phyloP scores from a whole-genome alignment of 352 stramenopile genomes.

The Pythium phragmiticola region DNA sequence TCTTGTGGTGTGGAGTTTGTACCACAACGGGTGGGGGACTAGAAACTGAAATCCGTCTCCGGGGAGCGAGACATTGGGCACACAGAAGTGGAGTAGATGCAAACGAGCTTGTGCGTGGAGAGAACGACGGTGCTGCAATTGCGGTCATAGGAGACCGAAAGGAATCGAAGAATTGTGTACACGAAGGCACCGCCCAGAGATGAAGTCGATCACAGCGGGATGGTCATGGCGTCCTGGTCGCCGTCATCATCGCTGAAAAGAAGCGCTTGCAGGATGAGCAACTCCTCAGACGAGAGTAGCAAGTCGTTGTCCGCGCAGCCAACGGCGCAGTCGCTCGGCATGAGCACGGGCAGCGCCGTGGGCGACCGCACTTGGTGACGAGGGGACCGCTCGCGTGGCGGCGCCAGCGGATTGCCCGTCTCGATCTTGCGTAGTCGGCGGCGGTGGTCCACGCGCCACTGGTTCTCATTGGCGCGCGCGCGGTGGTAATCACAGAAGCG shows the following conservation, averaged over 20 bases:
- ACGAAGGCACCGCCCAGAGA: neutral
- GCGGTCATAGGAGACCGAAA: neutral
- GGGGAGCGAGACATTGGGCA: too few relatives aligned
- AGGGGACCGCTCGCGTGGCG: slow-evolving; percentile 12
- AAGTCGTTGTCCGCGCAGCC: neutral
- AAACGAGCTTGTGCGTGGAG: too few relatives aligned
- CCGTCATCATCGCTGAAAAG: slow-evolving; percentile 27
- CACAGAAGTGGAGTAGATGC: too few relatives aligned
- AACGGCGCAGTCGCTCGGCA: slow-evolving; percentile 18
- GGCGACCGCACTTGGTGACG: slow-evolving; percentile 11
- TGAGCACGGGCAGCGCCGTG: slow-evolving; percentile 19
- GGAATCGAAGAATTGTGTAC: neutral
- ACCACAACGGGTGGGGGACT: too few relatives aligned
- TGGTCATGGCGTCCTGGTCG: slow-evolving; percentile 3
- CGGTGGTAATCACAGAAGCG: slow-evolving; percentile 54
- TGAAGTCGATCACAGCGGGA: neutral
- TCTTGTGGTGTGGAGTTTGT: too few relatives aligned
- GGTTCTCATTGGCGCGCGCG: slow-evolving; percentile 54
- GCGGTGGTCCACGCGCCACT: slow-evolving; percentile 43
- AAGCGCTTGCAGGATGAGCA: slow-evolving; percentile 16
- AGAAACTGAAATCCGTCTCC: too few relatives aligned
- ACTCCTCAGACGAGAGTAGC: slow-evolving; percentile 15
- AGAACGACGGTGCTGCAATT: neutral
- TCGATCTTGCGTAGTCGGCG: slow-evolving; percentile 16
- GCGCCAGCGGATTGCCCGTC: slow-evolving; percentile 11